Evolutionary conservation across 148 eudicot genomes (phyloP).

Genomic region (Arbutus unedo): DNA sequence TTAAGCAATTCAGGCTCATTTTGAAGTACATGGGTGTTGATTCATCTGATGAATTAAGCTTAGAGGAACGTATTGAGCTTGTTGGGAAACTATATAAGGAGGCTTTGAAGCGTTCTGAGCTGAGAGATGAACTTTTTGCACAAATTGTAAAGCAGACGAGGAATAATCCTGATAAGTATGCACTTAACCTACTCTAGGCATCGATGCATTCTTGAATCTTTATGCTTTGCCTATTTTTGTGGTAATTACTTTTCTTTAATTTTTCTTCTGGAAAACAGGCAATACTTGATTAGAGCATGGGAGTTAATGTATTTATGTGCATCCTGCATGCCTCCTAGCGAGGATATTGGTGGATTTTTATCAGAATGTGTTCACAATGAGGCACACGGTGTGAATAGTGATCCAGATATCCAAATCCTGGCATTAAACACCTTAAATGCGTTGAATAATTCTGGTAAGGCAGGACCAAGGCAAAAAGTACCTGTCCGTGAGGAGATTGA

Average conservation of each 20-base stretch:
- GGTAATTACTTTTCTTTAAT: neutral
- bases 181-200: neutral
- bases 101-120: slow-evolving; percentile 86
- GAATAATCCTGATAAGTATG: slow-evolving; percentile 86
- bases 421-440: slow-evolving; percentile 86
- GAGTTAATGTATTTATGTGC: slow-evolving; percentile 97
- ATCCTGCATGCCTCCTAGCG: slow-evolving; percentile 96
- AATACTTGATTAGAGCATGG: slow-evolving; percentile 78
- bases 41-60: slow-evolving; percentile 66
- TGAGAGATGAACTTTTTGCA: slow-evolving; percentile 89
- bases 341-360: slow-evolving; percentile 90
- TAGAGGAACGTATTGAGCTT: slow-evolving; percentile 86
- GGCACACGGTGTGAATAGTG: slow-evolving; percentile 58
- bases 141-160: slow-evolving; percentile 95
- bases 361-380: slow-evolving; percentile 84
- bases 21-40: slow-evolving; percentile 94
- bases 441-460: slow-evolving; percentile 74
- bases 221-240: neutral
- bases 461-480: slow-evolving; percentile 87
- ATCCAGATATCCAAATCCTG: slow-evolving; percentile 70
- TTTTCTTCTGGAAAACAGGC: slow-evolving; percentile 44
- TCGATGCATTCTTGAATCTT: neutral
- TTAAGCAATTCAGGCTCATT: slow-evolving; percentile 74
- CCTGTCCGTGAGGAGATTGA: slow-evolving; percentile 95
- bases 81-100: slow-evolving; percentile 88